Conservation (phyloP, 305 asterid species). For the Fraxinus angustifolia region DNA sequence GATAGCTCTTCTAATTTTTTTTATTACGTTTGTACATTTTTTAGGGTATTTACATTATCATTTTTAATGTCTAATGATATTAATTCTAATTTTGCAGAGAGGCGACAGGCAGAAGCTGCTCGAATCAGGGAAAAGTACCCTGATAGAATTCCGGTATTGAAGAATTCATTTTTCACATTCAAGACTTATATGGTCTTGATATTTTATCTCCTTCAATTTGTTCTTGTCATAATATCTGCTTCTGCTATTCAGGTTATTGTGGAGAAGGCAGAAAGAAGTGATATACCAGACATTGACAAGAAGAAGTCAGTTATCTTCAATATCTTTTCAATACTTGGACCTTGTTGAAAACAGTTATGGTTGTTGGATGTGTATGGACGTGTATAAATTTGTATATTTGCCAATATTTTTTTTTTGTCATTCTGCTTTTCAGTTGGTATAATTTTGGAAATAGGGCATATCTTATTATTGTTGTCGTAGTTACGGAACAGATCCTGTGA, state of each 20-base stretch:
- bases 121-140: constrained; percentile 83
- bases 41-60: neutral
- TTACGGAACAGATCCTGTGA: neutral
- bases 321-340: neutral
- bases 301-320: constrained; percentile 48
- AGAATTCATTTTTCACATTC: constrained; percentile 5
- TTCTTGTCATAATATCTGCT: neutral
- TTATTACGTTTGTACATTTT: neutral
- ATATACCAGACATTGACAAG: constrained; percentile 79
- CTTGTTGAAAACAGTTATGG: neutral
- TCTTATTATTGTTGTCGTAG: neutral
- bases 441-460: neutral
- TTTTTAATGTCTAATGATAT: neutral
- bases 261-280: constrained; percentile 78
- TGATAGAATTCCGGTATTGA: constrained; percentile 74
- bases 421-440: neutral
- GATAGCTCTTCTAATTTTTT: neutral
- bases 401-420: neutral
- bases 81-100: constrained; percentile 42
- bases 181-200: constrained; percentile 8
- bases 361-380: neutral
- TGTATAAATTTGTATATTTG: neutral
- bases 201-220: neutral
- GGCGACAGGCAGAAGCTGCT: constrained; percentile 77
- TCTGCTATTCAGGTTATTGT: constrained; percentile 60